A percentile compares a stretch with the other conserved stretches of the same genome.
These are phyloP conservation scores for Clonostachys byssicola DNA, from an alignment of 2,329 filamentous ascomycete species.

Conservation along the genomic window DNA sequence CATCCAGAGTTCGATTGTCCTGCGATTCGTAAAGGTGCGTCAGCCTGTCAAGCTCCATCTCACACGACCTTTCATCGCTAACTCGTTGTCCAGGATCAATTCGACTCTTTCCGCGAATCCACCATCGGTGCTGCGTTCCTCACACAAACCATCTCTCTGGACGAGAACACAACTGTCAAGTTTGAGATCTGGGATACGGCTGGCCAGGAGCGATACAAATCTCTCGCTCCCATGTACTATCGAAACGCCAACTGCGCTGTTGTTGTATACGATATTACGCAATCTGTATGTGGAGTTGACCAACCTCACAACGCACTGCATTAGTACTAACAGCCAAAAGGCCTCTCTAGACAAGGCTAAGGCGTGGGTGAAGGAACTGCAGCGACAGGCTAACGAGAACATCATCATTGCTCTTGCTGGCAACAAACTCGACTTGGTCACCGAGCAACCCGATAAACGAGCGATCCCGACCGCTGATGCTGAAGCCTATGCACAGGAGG, in stretches of 20 bases:
- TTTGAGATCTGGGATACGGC: conserved; percentile 99
- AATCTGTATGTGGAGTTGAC: conserved; percentile 66
- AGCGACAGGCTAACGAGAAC: conserved; percentile 98
- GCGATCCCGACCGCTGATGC: conserved; percentile 86
- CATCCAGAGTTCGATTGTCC: conserved; percentile 84
- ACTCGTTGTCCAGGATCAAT: conserved; percentile 72
- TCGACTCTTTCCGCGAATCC: conserved; percentile 94
- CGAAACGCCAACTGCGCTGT: conserved; percentile 98
- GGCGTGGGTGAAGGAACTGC: conserved; percentile 97
- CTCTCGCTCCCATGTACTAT: conserved; percentile 98
- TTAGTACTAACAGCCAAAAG: conserved; percentile 37
- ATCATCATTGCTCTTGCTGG: conserved; percentile 98
- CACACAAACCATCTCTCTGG: conserved; percentile 96
- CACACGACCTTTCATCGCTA: conserved; percentile 3
- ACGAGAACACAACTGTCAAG: conserved; percentile 97
- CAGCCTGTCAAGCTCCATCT: neutral
- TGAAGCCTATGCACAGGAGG: conserved; percentile 91
- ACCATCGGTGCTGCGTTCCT: conserved; percentile 98
- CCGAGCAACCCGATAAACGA: conserved; percentile 91
- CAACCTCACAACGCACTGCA: neutral
- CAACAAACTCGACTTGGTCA: conserved; percentile 96
- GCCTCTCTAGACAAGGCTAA: conserved; percentile 98
- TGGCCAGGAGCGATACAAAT: conserved; percentile 98
- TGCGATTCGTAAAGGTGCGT: conserved; percentile 94
- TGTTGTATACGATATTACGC: conserved; percentile 98